These are phyloP conservation scores for Adansonia madagascariensis DNA, from an alignment of 441 rosid species.

Conservation along the genomic window DNA sequence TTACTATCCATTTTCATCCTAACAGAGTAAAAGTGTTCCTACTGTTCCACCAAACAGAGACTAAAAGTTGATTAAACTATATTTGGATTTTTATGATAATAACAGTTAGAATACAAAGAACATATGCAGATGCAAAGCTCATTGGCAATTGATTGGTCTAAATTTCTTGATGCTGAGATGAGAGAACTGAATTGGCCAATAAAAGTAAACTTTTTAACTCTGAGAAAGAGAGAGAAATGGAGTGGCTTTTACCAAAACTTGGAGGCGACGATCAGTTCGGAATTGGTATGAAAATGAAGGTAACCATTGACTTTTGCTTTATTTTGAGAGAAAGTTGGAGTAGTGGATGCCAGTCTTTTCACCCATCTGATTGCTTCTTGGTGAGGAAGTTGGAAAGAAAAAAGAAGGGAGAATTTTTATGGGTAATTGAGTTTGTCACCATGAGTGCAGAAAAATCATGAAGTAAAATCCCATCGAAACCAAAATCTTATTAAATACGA, in stretches of 20 bases:
- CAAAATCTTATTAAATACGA: no score
- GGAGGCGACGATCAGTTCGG: no score
- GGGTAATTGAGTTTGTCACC: background rate
- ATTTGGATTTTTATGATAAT: background rate
- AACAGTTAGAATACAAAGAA: background rate
- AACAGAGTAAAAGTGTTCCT: background rate
- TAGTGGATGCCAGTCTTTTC: slow-evolving; percentile 16
- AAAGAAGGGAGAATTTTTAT: background rate
- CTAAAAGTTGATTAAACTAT: background rate
- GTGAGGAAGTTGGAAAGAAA: background rate
- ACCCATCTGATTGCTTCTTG: background rate
- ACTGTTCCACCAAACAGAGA: no score
- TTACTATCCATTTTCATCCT: no score
- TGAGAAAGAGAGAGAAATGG: no score
- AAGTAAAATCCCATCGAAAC: background rate
- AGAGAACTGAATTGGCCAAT: no score
- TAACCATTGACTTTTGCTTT: background rate
- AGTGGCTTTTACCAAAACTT: no score
- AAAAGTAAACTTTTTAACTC: no score
- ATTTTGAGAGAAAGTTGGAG: background rate
- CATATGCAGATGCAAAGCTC: slow-evolving; percentile 26
- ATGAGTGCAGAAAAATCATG: background rate
- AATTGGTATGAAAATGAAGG: no score
- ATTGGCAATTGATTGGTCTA: slow-evolving; percentile 10
- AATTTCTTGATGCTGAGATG: background rate